Evolutionary conservation across 345 rosid species (phyloP).

Genomic region (Eucalyptus melliodora): DNA sequence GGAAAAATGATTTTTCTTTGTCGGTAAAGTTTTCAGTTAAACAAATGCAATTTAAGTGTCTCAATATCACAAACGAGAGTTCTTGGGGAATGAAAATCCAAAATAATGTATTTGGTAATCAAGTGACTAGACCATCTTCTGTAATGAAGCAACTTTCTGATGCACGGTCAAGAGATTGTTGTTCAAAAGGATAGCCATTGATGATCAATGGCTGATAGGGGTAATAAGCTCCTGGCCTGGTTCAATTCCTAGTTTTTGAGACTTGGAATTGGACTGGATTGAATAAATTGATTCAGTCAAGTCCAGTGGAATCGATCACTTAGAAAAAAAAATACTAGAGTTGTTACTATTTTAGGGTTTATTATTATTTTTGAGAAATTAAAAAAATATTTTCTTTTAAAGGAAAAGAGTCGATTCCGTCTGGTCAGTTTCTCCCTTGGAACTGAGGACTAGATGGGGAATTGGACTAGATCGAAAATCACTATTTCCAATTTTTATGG

Average conservation of each 20-base stretch:
- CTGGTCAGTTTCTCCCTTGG: rapidly evolving
- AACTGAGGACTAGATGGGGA: rapidly evolving
- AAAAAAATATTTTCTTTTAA: no score
- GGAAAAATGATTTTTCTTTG: background rate
- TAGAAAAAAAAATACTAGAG: no score
- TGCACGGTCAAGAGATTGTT: background rate
- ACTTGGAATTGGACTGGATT: rapidly evolving
- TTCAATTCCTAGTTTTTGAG: no score
- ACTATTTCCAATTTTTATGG: no score
- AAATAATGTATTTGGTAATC: background rate
- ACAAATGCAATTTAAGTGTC: background rate
- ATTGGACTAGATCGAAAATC: rapidly evolving
- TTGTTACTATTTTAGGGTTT: no score
- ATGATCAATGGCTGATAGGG: background rate
- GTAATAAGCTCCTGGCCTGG: rapidly evolving
- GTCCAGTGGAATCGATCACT: no score
- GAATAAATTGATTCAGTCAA: no score
- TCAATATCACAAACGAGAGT: background rate
- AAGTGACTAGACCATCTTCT: background rate
- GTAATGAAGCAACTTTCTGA: background rate
- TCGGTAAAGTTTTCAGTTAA: background rate
- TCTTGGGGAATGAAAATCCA: background rate
- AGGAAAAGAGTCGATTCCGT: no score
- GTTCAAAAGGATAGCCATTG: background rate
- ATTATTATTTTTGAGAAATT: no score